Evolutionary conservation across 768 basidiomycete species (phyloP), one percentile per base, ranked within the genome.

Genomic region (Neoboletus magnificus): DNA sequence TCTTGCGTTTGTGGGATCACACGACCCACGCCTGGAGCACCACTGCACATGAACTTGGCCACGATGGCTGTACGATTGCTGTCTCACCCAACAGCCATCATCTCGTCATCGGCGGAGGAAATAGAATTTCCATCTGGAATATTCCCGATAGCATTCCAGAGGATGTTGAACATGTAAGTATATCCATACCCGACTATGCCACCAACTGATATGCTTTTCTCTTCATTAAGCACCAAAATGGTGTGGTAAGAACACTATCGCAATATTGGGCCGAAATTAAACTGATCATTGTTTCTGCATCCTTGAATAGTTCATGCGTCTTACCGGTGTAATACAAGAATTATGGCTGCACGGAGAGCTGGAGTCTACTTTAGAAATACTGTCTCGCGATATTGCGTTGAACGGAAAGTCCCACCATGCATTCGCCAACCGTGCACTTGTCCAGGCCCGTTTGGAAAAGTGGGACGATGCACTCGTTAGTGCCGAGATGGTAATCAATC

Each of bases 61-160:
- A 52, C 39, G 30, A 9, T 9, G 61, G 42, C 0, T 30, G 39
- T 35, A 39, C 57, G 30, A 40, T 62, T 2, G 56, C 61, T 23
- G 20, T 63, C 29, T 62, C 61, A 13, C 39, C 56, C 11, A 49
- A 62, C 6, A 13, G 27, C 5, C 50, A 2, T 23, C 43, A 52
- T 42, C 33, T 62, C 5, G 61, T 59, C 11, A 42, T 42, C 1
- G 61, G 61, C 3, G 56, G 61, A 32, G 61, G 30, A 11, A 47
- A 63, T 32, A 50, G 25, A 33, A 16, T 63, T 39, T 54, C 61
- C 16, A 63, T 62, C 15, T 59, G 61, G 61, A 49, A 27, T 39
- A 20, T 62, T 48, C 18, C 52, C 5, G 2, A 13, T 6, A 20
- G 30, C 20, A 32, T 32, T 35, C 20, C 39, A 9, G 43, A 46